phyloP scores from a whole-genome alignment of 2,329 filamentous ascomycete species.

The Pyrenochaeta sp. region DNA sequence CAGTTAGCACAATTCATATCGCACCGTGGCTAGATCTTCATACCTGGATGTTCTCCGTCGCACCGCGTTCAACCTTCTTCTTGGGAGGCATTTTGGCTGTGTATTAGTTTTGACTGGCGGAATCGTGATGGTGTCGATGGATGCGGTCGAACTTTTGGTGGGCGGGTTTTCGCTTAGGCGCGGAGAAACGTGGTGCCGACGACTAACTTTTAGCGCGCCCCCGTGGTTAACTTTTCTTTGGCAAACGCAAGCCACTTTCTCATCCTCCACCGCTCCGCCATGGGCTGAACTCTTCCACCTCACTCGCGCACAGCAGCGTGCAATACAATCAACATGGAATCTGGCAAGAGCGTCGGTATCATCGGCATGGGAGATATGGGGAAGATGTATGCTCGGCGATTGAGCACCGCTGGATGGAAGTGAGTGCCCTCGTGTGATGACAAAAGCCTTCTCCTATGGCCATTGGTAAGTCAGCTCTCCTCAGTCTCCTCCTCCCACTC shows the following conservation, averaged over 20 bases:
- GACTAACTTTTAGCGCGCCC: slow-evolving; percentile 18
- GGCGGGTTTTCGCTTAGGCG: slow-evolving; percentile 22
- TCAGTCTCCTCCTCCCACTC: slow-evolving; percentile 14
- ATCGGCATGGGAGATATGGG: slow-evolving; percentile 99
- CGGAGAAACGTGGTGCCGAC: slow-evolving; percentile 20
- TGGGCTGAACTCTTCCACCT: slow-evolving; percentile 40
- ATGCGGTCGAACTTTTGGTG: slow-evolving; percentile 31
- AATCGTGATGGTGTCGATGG: slow-evolving; percentile 30
- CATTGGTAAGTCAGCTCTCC: slow-evolving; percentile 36
- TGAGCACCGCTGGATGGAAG: slow-evolving; percentile 96
- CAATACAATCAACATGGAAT: slow-evolving; percentile 61
- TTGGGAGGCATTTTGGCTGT: slow-evolving; percentile 78
- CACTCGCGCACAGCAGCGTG: slow-evolving; percentile 31
- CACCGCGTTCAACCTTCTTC: slow-evolving; percentile 81
- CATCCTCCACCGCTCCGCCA: slow-evolving; percentile 24
- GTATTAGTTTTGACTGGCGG: slow-evolving; percentile 40
- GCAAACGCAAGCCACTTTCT: slow-evolving; percentile 14
- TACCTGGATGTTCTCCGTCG: slow-evolving; percentile 84
- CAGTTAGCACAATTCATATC: slow-evolving; percentile 17
- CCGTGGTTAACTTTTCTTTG: slow-evolving; percentile 28
- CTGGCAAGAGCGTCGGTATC: slow-evolving; percentile 80
- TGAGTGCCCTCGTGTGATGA: slow-evolving; percentile 61
- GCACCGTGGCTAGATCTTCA: not conserved
- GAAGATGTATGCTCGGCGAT: slow-evolving; percentile 92
- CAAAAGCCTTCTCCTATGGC: slow-evolving; percentile 11